Evolutionary conservation across 129 eudicot species (phyloP).

Genomic region (Mikania micrantha): DNA sequence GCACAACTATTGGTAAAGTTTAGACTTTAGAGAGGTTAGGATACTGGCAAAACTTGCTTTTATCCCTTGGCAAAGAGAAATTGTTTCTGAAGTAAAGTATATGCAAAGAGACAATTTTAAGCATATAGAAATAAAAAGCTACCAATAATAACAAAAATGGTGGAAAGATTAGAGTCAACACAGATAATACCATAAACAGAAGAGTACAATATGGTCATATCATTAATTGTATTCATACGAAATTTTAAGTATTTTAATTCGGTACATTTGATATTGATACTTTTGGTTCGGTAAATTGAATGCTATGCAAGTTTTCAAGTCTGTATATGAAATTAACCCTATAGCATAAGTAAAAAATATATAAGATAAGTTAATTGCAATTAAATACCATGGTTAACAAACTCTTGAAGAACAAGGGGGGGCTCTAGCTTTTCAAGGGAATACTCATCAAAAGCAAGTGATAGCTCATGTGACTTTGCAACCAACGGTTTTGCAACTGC

Average conservation of each 20-base stretch:
- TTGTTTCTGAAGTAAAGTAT: too few relatives aligned
- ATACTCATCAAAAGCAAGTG: conserved; percentile 81
- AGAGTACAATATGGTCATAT: background rate
- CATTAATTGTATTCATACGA: background rate
- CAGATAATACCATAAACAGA: too few relatives aligned
- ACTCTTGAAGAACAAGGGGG: conserved; percentile 95
- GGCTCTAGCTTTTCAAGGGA: conserved; percentile 88
- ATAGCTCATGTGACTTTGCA: conserved; percentile 92
- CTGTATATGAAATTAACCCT: background rate
- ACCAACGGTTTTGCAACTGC: conserved; percentile 90
- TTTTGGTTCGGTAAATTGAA: background rate
- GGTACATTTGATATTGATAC: background rate
- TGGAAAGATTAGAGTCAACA: too few relatives aligned
- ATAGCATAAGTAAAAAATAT: background rate
- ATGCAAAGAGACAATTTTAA: too few relatives aligned
- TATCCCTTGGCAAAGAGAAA: too few relatives aligned
- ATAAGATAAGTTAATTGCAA: background rate
- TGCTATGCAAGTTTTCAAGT: background rate
- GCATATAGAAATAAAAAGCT: too few relatives aligned
- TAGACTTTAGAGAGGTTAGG: too few relatives aligned
- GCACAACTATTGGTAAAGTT: too few relatives aligned
- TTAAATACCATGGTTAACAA: conserved; percentile 80
- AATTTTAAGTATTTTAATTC: background rate
- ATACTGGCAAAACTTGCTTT: too few relatives aligned
- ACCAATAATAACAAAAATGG: too few relatives aligned